A percentile compares a stretch with the other conserved stretches of the same genome.
Conservation (phyloP, 257 asterid species). For the Solanum chaucha region DNA sequence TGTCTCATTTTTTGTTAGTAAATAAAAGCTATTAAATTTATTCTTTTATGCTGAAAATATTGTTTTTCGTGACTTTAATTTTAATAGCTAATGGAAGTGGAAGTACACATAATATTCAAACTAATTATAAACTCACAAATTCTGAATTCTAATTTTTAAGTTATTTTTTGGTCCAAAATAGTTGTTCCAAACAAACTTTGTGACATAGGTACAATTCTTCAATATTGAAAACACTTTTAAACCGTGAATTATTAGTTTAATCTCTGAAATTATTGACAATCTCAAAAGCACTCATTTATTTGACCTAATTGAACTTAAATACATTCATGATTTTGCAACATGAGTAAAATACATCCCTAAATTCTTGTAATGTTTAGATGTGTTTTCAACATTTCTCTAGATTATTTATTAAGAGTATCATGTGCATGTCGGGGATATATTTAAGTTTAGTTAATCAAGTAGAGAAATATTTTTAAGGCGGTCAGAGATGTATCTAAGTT, state of each 20-base stretch:
- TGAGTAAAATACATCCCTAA: too few relatives aligned
- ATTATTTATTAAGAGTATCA: too few relatives aligned
- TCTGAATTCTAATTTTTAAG: neutral
- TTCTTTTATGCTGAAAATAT: neutral
- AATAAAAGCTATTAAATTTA: constrained; percentile 1
- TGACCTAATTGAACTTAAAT: too few relatives aligned
- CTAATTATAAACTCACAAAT: neutral
- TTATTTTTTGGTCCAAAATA: neutral
- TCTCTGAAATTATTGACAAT: accelerated
- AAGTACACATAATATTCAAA: neutral
- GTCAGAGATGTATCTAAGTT: too few relatives aligned
- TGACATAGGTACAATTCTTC: neutral
- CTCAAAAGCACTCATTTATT: too few relatives aligned
- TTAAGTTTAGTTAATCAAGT: too few relatives aligned
- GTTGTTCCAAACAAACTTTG: neutral
- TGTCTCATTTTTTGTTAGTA: neutral
- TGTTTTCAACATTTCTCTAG: too few relatives aligned
- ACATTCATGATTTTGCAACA: too few relatives aligned
- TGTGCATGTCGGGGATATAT: too few relatives aligned
- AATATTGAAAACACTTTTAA: neutral
- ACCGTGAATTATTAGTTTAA: too few relatives aligned
- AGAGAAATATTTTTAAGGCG: too few relatives aligned
- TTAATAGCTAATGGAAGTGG: neutral
- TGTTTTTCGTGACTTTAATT: neutral
- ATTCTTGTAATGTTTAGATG: too few relatives aligned